A percentile compares a stretch with the other conserved stretches of the same genome.
Evolutionary conservation across 2,329 filamentous ascomycete species (phyloP).

Genomic region (Triangularia setosa): DNA sequence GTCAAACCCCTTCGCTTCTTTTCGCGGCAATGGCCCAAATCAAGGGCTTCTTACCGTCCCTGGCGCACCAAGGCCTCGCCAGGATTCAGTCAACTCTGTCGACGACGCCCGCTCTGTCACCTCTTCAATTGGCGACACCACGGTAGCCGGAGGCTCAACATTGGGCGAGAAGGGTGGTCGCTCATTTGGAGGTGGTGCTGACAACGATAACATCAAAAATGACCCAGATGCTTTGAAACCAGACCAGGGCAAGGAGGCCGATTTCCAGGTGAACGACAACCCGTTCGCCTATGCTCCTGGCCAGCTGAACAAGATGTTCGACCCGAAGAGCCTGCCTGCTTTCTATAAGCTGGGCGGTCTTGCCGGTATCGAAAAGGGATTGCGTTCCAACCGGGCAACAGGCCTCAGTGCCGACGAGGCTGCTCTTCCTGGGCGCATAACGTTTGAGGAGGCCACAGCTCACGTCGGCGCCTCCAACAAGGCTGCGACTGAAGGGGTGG

Average conservation of each 20-base stretch:
- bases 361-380: slow-evolving; percentile 70
- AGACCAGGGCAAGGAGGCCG: slow-evolving; percentile 69
- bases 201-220: slow-evolving; percentile 55
- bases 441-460: slow-evolving; percentile 66
- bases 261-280: slow-evolving; percentile 74
- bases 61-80: slow-evolving; percentile 55
- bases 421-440: slow-evolving; percentile 58
- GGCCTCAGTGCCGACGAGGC: slow-evolving; percentile 77
- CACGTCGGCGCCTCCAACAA: slow-evolving; percentile 6
- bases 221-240: slow-evolving; percentile 68
- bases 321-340: slow-evolving; percentile 80
- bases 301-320: slow-evolving; percentile 80
- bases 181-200: slow-evolving; percentile 33
- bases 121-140: slow-evolving; percentile 60
- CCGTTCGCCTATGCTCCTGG: slow-evolving; percentile 83
- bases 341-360: slow-evolving; percentile 79
- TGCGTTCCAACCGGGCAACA: slow-evolving; percentile 66
- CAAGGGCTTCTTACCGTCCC: slow-evolving; percentile 64
- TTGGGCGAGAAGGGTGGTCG: slow-evolving; percentile 38
- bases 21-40: slow-evolving; percentile 43
- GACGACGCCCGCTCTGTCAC: slow-evolving; percentile 55
- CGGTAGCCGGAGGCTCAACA: slow-evolving; percentile 48
- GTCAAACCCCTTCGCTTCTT: slow-evolving; percentile 50
- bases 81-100: slow-evolving; percentile 67
- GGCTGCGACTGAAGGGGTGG: slow-evolving; percentile 24